Evolutionary conservation across 225 moss, liverwort and hornwort species (phyloP), one percentile per base, ranked within the genome.

Genomic region (Marchantia polymorpha): DNA sequence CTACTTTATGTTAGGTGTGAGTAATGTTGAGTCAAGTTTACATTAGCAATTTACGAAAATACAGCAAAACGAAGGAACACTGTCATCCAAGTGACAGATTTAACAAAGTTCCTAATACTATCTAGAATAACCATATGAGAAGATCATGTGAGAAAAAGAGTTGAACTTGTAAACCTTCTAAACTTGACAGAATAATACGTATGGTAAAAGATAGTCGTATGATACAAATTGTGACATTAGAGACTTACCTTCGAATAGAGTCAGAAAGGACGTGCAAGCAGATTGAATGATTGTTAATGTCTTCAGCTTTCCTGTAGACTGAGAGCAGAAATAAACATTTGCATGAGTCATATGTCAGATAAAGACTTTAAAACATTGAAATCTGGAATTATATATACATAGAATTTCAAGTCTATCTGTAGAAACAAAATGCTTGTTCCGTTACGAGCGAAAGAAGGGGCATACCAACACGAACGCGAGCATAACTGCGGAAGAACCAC

Each of bases 211-310:
- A 56, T 13, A 56, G 56, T 12, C 56, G 56, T 56, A 56, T 39
- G 39, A 39, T 39, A 39, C 39, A 39, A 1, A 60, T 60, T 22
- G 19, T 60, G 7, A 46, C 47, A 7, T 6, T 46, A 46, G 15
- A 16, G 17, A 68, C 20, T 72, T 80, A 92, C 94, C 92, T 94
- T 52, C 96, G 90, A 75, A 96, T 88, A 69, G 96, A 96, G 86
- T 96, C 96, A 26, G 96, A 92, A 56, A 94, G 84, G 51, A 96
- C 96, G 65, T 96, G 94, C 78, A 96, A 89, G 82, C 94, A 96
- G 52, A 96, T 85, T 17, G 94, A 90, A 68, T 96, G 96, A 74
- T 92, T 87, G 87, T 96, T 96, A 56, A 96, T 92, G 84, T 96
- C 96, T 77, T 91, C 90, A 15, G 96, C 89, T 83, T 87, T 94